These are phyloP conservation scores for Ophiostoma triangulosporum DNA, from an alignment of 2,329 filamentous ascomycete genomes.

Conservation along the genomic window DNA sequence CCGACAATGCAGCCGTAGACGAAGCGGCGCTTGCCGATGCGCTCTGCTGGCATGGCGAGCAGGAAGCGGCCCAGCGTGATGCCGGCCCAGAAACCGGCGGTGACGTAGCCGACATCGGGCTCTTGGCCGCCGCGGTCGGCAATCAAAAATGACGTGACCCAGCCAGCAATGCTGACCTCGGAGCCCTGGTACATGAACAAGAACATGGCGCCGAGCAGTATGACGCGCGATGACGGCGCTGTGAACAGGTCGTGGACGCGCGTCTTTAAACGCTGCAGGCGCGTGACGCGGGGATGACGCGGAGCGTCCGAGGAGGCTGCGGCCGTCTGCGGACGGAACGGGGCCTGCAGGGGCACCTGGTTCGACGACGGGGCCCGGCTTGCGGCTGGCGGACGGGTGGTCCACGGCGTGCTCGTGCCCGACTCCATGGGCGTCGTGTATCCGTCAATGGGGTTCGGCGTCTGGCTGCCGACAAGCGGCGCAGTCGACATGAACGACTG, in stretches of 20 bases:
- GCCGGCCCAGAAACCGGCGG: slow-evolving; percentile 56
- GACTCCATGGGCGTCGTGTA: not conserved
- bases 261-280: not conserved
- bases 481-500: slow-evolving; percentile 6
- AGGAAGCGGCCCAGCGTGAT: slow-evolving; percentile 65
- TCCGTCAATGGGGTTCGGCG: not conserved
- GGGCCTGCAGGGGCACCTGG: not conserved
- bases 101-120: slow-evolving; percentile 64
- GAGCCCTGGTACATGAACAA: slow-evolving; percentile 79
- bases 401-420: not conserved
- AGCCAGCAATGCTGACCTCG: slow-evolving; percentile 72
- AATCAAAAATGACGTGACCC: slow-evolving; percentile 79
- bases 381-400: not conserved
- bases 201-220: slow-evolving; percentile 64
- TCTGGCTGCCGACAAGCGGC: not conserved
- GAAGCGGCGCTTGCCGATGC: slow-evolving; percentile 56
- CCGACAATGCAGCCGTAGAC: slow-evolving; percentile 50
- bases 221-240: slow-evolving; percentile 39
- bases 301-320: not conserved
- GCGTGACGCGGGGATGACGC: not conserved
- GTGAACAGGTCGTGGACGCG: slow-evolving; percentile 31
- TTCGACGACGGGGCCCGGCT: not conserved
- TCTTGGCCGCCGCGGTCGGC: slow-evolving; percentile 56
- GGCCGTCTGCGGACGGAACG: not conserved
- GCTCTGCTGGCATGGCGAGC: slow-evolving; percentile 51